These are phyloP conservation scores for Exsudoporus floridanus DNA, from an alignment of 1,284 basidiomycete species.

Conservation along the genomic window DNA sequence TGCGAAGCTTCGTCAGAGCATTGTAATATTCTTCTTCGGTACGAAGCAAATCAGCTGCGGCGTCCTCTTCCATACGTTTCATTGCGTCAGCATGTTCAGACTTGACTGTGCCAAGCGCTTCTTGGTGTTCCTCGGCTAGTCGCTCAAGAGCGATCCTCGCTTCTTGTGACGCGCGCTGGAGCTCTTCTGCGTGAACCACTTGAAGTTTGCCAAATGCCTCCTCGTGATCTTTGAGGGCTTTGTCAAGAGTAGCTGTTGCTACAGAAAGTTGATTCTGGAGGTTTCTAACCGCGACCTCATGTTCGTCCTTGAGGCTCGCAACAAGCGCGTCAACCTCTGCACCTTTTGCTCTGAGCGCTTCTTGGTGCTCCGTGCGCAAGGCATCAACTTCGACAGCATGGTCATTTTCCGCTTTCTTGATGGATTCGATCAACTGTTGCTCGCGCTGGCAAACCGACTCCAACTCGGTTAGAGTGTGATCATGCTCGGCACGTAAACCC, in stretches of 20 bases:
- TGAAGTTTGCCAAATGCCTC: conserved; percentile 49
- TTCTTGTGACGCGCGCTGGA: conserved; percentile 50
- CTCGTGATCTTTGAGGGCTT: conserved; percentile 53
- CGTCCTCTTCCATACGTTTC: conserved; percentile 60
- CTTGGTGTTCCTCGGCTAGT: conserved; percentile 53
- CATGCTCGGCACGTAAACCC: conserved; percentile 63
- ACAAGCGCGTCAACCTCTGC: conserved; percentile 52
- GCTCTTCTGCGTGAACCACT: conserved; percentile 46
- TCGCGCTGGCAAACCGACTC: conserved; percentile 60
- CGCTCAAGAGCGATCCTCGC: conserved; percentile 47
- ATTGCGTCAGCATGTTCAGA: conserved; percentile 55
- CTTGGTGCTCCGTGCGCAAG: conserved; percentile 56
- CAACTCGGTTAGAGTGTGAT: conserved; percentile 49
- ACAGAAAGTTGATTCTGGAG: conserved; percentile 47
- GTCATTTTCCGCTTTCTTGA: conserved; percentile 50
- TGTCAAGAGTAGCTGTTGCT: conserved; percentile 44
- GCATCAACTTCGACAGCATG: conserved; percentile 49
- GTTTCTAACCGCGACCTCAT: conserved; percentile 35
- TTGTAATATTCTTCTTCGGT: conserved; percentile 82
- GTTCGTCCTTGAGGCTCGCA: conserved; percentile 43
- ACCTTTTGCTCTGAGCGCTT: conserved; percentile 50
- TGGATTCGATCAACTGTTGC: conserved; percentile 48
- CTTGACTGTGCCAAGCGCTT: conserved; percentile 46
- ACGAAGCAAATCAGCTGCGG: conserved; percentile 53
- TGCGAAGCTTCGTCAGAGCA: conserved; percentile 67